Percentiles rank a stretch among this genome's conserved stretches.
Conservation (phyloP, 495 filamentous ascomycete genomes). For the Tuber brumale region DNA sequence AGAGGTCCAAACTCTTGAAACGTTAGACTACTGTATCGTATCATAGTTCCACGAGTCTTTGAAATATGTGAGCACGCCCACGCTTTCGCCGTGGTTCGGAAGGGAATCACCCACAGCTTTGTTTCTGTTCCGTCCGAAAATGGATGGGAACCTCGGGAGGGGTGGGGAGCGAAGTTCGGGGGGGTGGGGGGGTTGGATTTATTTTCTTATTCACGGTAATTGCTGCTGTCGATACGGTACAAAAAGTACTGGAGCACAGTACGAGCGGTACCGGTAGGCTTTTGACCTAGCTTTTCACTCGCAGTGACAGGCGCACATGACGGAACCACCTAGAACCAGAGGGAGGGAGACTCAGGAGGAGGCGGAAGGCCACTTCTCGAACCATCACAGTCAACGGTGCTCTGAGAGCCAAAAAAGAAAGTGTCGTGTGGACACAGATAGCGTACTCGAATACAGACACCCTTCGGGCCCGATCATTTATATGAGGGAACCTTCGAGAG, state of each 20-base stretch:
- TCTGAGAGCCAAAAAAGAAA: not conserved
- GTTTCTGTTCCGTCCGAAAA: slow-evolving; percentile 17
- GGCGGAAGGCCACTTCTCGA: not conserved
- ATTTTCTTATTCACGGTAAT: slow-evolving; percentile 3
- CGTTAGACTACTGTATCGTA: too few species aligned
- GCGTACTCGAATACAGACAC: slow-evolving; percentile 3
- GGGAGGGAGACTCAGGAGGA: slow-evolving; percentile 14
- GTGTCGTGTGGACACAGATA: slow-evolving; percentile 12
- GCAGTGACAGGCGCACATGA: slow-evolving; percentile 36
- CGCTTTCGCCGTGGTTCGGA: not conserved
- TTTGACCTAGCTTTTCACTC: slow-evolving; percentile 11
- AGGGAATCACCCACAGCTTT: not conserved
- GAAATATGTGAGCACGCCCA: not conserved
- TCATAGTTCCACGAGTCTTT: not conserved
- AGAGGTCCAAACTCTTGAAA: not conserved
- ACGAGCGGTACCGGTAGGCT: not conserved
- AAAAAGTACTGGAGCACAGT: too few species aligned
- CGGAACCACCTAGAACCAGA: slow-evolving; percentile 31
- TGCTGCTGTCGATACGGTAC: not conserved
- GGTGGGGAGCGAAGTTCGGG: slow-evolving; percentile 8
- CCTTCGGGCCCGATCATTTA: slow-evolving; percentile 26
- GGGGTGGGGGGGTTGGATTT: slow-evolving; percentile 16
- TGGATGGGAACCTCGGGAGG: slow-evolving; percentile 10
- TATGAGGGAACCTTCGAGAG: slow-evolving; percentile 31
- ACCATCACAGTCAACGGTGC: not conserved